These are phyloP conservation scores for Datura wrightii DNA, from an alignment of 257 asterid genomes.

Conservation along the genomic window DNA sequence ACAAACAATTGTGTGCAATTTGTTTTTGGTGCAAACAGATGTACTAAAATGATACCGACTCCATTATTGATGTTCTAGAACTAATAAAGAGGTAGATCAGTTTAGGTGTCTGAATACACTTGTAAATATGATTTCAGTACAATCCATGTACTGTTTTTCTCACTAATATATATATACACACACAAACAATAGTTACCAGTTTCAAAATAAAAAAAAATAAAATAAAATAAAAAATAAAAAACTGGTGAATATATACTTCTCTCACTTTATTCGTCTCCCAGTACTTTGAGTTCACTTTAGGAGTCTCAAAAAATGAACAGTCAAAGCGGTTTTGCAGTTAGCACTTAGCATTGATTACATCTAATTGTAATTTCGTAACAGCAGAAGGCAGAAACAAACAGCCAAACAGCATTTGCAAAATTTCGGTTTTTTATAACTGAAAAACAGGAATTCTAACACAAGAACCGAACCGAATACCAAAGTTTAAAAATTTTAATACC, in stretches of 20 bases:
- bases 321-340: not conserved
- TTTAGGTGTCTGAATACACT: too few relatives aligned
- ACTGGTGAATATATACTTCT: not conserved
- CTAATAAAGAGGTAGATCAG: too few relatives aligned
- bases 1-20: too few relatives aligned
- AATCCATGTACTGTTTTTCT: too few relatives aligned
- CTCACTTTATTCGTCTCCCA: not conserved
- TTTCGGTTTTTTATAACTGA: not conserved
- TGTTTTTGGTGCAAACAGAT: too few relatives aligned
- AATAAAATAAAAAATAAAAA: too few relatives aligned
- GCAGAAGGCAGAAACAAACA: not conserved
- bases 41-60: too few relatives aligned
- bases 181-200: too few relatives aligned
- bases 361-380: not conserved
- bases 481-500: not conserved
- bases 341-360: conserved; percentile 1
- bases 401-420: not conserved
- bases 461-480: not conserved
- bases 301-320: not conserved
- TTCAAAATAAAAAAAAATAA: too few relatives aligned
- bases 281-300: conserved; percentile 11
- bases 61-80: too few relatives aligned
- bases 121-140: too few relatives aligned
- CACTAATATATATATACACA: too few relatives aligned
- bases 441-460: not conserved